Evolutionary conservation across 345 rosid genomes (phyloP).

Genomic region (Aurinia saxatilis): DNA sequence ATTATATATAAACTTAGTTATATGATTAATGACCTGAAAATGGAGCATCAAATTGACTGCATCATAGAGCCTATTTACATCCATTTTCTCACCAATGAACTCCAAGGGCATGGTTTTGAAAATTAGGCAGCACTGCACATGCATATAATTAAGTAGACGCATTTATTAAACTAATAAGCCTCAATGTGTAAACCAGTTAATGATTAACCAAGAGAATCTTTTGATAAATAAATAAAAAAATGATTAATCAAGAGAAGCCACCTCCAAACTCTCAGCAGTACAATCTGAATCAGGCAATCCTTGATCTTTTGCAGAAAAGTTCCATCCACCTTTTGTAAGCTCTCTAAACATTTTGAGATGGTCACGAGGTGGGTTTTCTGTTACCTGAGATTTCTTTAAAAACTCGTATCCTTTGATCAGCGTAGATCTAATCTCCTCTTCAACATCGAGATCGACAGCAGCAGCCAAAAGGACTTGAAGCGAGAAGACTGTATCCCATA

Average conservation of each 20-base stretch:
- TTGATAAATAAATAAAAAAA: no score
- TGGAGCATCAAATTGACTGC: slow-evolving; percentile 62
- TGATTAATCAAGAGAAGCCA: no score
- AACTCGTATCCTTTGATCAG: slow-evolving; percentile 32
- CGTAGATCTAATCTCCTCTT: slow-evolving; percentile 21
- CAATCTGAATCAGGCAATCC: slow-evolving; percentile 77
- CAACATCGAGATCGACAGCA: no score
- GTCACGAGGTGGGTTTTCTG: slow-evolving; percentile 46
- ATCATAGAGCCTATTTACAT: slow-evolving; percentile 39
- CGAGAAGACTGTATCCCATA: slow-evolving; percentile 32
- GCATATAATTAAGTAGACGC: not conserved
- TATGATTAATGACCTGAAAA: slow-evolving; percentile 35
- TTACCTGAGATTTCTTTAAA: slow-evolving; percentile 38
- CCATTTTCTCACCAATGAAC: not conserved
- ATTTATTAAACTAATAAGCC: not conserved
- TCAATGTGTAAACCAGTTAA: no score
- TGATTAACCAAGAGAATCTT: no score
- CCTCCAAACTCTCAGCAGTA: slow-evolving; percentile 66
- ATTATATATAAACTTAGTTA: no score
- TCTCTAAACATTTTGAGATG: slow-evolving; percentile 44
- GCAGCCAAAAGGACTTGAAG: slow-evolving; percentile 30
- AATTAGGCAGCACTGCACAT: not conserved
- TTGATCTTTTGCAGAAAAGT: slow-evolving; percentile 62
- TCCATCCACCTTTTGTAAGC: slow-evolving; percentile 62
- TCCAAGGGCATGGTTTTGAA: not conserved